Evolutionary conservation across 192 early-diverging fungal genomes (phyloP).

Genomic region (Thamnidium elegans): DNA sequence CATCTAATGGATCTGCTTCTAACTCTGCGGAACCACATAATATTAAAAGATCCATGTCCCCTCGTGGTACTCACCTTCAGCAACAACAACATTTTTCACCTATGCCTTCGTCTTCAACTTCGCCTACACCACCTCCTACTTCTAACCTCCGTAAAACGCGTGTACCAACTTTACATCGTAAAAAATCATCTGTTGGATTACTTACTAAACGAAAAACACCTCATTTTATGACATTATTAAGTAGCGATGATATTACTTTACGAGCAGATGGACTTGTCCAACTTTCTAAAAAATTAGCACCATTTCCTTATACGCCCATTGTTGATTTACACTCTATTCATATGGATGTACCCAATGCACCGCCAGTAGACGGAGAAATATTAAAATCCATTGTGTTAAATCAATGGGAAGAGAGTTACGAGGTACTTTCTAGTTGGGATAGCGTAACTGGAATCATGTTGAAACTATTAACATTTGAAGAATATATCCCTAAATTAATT

Average conservation of each 20-base stretch:
- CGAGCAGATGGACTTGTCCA: slow-evolving; percentile 10
- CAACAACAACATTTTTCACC: slow-evolving; percentile 1
- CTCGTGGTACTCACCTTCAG: slow-evolving; percentile 3
- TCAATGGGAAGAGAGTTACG: slow-evolving; percentile 10
- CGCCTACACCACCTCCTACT: slow-evolving; percentile 1
- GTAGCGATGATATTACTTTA: slow-evolving; percentile 12
- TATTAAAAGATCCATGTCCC: slow-evolving; percentile 17
- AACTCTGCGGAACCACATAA: neutral
- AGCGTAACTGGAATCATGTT: slow-evolving; percentile 6
- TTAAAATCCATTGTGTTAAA: slow-evolving; percentile 4
- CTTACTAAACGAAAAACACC: slow-evolving; percentile 10
- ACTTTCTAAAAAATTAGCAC: slow-evolving; percentile 7
- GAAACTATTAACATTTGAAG: slow-evolving; percentile 28
- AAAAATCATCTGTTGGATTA: slow-evolving; percentile 24
- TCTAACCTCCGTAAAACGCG: slow-evolving; percentile 10
- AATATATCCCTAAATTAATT: slow-evolving; percentile 15
- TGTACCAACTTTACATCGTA: slow-evolving; percentile 18
- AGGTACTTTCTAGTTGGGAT: slow-evolving; percentile 21
- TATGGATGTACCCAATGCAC: slow-evolving; percentile 5
- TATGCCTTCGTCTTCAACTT: neutral
- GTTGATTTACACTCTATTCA: slow-evolving; percentile 10
- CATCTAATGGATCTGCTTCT: slow-evolving; percentile 11
- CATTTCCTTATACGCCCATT: slow-evolving; percentile 3
- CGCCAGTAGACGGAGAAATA: slow-evolving; percentile 15
- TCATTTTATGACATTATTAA: slow-evolving; percentile 17